Conservation (phyloP, 2,329 filamentous ascomycete species). For the Exophiala dermatitidis region DNA sequence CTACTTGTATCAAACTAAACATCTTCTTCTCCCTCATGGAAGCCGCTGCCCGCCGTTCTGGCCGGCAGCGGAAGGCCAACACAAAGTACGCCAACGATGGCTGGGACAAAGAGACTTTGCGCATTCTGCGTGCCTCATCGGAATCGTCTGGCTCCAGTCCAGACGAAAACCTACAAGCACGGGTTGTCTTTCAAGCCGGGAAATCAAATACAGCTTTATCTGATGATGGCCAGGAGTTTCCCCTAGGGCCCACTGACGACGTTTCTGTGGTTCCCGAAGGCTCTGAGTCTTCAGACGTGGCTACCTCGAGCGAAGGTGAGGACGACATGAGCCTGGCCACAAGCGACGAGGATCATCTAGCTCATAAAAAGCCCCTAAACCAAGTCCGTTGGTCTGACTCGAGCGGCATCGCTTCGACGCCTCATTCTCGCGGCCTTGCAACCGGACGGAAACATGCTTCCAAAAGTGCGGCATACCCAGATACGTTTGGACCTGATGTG, state of each 20-base stretch:
- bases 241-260: neutral
- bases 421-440: constrained; percentile 35
- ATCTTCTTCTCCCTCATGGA: too few relatives aligned
- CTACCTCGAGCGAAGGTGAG: constrained; percentile 9
- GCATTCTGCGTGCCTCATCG: constrained; percentile 19
- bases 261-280: neutral
- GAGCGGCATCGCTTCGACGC: constrained; percentile 17
- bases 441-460: constrained; percentile 33
- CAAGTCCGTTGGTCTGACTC: neutral
- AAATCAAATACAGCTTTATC: neutral
- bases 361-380: neutral
- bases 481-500: constrained; percentile 46
- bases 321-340: constrained; percentile 5
- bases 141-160: constrained; percentile 21
- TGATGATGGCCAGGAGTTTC: neutral
- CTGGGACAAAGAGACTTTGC: constrained; percentile 24
- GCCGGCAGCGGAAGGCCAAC: constrained; percentile 23
- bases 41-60: constrained; percentile 20
- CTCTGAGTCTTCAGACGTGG: constrained; percentile 9
- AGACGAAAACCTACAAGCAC: neutral
- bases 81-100: constrained; percentile 22
- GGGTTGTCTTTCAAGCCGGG: neutral
- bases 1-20: too few relatives aligned
- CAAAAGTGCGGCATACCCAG: constrained; percentile 42
- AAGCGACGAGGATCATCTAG: neutral